phyloP scores from a whole-genome alignment of 441 rosid species.

The Cnidoscolus chayamansa region DNA sequence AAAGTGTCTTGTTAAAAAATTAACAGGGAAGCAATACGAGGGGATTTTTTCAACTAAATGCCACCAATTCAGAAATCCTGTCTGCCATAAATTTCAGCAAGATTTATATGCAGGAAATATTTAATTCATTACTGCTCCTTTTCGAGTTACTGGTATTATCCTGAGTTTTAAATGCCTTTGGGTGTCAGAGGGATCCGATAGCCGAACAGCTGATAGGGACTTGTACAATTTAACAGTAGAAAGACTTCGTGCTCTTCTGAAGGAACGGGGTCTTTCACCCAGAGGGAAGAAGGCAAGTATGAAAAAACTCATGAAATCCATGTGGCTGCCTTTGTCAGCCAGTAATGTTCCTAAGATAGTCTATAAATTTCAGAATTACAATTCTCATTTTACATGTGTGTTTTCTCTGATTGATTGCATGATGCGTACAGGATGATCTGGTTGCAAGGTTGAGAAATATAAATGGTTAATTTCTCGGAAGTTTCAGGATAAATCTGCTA shows the following conservation, averaged over 20 bases:
- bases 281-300: conserved; percentile 83
- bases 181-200: conserved; percentile 57
- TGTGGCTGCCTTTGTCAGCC: background rate
- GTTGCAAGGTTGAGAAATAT: conserved; percentile 54
- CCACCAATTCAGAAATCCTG: background rate
- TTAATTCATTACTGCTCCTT: background rate
- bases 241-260: conserved; percentile 82
- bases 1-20: background rate
- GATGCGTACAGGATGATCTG: conserved; percentile 62
- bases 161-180: conserved; percentile 9
- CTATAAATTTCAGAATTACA: background rate
- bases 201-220: conserved; percentile 54
- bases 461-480: conserved; percentile 26
- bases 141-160: background rate
- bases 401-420: conserved; percentile 6
- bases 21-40: background rate
- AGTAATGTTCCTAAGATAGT: background rate
- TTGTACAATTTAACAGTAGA: conserved; percentile 77
- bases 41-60: background rate
- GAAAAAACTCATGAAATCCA: background rate
- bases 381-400: background rate
- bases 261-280: conserved; percentile 69
- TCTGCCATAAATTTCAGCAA: background rate
- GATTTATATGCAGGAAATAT: background rate
- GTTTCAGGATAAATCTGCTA: conserved; percentile 8